Evolutionary conservation across 768 basidiomycete species (phyloP), one percentile per base, ranked within the genome.

Genomic region (Tylopilus subfusipes): DNA sequence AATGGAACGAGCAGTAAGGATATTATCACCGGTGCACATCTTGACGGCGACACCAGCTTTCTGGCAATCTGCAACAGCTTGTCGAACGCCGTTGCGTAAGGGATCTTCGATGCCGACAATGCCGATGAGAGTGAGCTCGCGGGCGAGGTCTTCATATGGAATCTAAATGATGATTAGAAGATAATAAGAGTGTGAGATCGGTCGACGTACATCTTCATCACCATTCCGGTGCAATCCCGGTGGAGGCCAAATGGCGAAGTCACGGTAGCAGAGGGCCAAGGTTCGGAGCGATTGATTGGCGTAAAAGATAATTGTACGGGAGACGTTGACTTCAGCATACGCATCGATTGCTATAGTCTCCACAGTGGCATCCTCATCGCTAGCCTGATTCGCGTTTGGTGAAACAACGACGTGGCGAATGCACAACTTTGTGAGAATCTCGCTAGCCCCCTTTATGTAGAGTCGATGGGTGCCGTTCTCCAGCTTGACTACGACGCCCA

Each of bases 11-110:
- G 91, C 92, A 0, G 91, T 95, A 48, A 98, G 83, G 47, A 94
- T 92, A 60, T 97, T 98, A 72, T 98, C 95, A 60, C 96, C 97
- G 0, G 97, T 98, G 69, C 93, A 96, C 95, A 98, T 99, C 76
- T 97, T 98, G 74, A 98, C 86, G 22, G 80, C 78, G 14, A 99
- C 94, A 57, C 96, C 95, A 39, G 97, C 96, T 49, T 77, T 80
- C 63, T 84, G 84, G 66, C 95, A 98, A 64, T 90, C 85, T 42
- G 81, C 77, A 42, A 99, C 96, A 18, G 96, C 94, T 12, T 93
- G 82, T 16, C 82, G 82, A 25, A 98, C 97, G 67, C 95, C 93
- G 0, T 82, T 79, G 31, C 96, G 89, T 5, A 99, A 80, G 42
- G 95, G 97, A 67, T 99, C 97, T 67, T 99, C 95, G 64, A 99